Percentiles rank a stretch among this genome's conserved stretches.
Evolutionary conservation across 352 stramenopile genomes (phyloP).

Genomic region (Pythium plurisporium): DNA sequence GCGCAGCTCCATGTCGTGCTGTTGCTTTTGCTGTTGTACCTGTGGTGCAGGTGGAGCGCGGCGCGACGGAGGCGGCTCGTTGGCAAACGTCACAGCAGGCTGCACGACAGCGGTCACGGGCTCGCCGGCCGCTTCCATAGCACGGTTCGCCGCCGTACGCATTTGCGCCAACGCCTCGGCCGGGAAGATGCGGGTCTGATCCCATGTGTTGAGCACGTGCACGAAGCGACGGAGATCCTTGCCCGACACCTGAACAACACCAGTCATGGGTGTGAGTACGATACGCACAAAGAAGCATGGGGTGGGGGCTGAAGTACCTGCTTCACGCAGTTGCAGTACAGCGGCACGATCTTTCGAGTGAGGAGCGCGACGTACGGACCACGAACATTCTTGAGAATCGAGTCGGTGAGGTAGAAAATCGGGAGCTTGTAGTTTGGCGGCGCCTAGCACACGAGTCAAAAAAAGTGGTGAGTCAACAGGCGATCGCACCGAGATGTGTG

Average conservation of each 20-base stretch:
- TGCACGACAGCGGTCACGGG: conserved; percentile 32
- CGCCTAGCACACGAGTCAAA: too few species aligned
- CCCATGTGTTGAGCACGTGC: conserved; percentile 85
- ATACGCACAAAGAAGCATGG: background rate
- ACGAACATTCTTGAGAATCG: conserved; percentile 86
- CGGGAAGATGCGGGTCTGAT: conserved; percentile 55
- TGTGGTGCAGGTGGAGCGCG: background rate
- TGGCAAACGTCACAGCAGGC: conserved; percentile 43
- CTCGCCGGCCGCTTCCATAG: conserved; percentile 38
- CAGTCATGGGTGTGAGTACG: background rate
- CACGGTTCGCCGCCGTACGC: conserved; percentile 56
- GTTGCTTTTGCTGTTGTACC: conserved; percentile 24
- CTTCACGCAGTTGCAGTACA: conserved; percentile 84
- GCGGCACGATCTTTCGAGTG: conserved; percentile 59
- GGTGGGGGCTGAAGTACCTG: conserved; percentile 33
- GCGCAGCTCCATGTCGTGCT: conserved; percentile 77
- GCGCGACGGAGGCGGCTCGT: conserved; percentile 23
- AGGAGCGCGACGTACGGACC: conserved; percentile 72
- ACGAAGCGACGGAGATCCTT: conserved; percentile 83
- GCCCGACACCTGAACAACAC: conserved; percentile 47
- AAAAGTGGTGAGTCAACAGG: too few species aligned
- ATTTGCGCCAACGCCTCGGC: conserved; percentile 57
- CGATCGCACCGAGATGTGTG: too few species aligned
- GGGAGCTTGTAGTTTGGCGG: conserved; percentile 82
- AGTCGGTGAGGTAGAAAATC: conserved; percentile 89